Conservation (phyloP, 257 asterid genomes). For the Perilla frutescens region DNA sequence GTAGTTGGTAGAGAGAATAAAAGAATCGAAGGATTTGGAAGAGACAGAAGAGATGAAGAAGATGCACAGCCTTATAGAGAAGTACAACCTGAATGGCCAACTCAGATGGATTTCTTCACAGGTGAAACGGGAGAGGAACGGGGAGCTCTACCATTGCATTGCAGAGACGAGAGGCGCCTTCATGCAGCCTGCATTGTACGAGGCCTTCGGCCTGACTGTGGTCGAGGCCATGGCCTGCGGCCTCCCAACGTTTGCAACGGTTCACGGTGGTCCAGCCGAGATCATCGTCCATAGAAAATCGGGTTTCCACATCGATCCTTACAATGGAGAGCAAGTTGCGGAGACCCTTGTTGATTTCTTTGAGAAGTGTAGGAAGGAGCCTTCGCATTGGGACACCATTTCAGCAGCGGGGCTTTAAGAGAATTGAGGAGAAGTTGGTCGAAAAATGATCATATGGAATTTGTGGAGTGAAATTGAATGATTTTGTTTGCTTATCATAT, state of each 20-base stretch:
- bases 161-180: constrained; percentile 84
- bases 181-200: constrained; percentile 96
- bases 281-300: constrained; percentile 82
- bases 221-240: constrained; percentile 99
- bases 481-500: neutral
- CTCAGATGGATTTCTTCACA: constrained; percentile 98
- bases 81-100: constrained; percentile 75
- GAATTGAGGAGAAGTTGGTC: constrained; percentile 80
- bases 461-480: neutral
- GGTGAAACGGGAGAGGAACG: constrained; percentile 95
- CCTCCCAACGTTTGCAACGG: constrained; percentile 86
- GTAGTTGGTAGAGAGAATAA: constrained; percentile 87
- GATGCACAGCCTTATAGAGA: constrained; percentile 79
- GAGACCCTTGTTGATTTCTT: constrained; percentile 75
- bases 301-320: constrained; percentile 97
- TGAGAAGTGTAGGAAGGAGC: constrained; percentile 68
- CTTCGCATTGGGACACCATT: constrained; percentile 74
- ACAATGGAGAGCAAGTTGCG: constrained; percentile 75
- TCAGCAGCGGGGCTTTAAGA: constrained; percentile 66
- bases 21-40: constrained; percentile 92
- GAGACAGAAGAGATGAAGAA: constrained; percentile 95
- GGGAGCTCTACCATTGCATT: constrained; percentile 92
- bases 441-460: no score
- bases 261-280: constrained; percentile 94
- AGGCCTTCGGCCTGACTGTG: constrained; percentile 32